Percentiles rank a stretch among this genome's conserved stretches.
phyloP scores from a whole-genome alignment of 1,139 yeast species.

The Candida buenavistaensis region DNA sequence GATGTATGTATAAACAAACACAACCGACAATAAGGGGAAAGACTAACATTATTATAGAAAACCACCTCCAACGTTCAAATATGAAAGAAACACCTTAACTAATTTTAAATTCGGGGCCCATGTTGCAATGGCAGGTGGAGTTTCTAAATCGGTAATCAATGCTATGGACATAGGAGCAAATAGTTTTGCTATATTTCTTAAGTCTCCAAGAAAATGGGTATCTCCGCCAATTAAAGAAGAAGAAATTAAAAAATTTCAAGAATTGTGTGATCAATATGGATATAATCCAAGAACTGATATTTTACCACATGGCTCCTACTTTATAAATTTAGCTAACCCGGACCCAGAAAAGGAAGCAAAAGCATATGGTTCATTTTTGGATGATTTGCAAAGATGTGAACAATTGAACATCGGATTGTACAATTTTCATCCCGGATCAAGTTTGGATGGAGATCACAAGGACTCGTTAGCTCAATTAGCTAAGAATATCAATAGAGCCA shows the following conservation, averaged over 20 bases:
- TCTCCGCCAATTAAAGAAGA: constrained; percentile 71
- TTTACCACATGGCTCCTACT: constrained; percentile 92
- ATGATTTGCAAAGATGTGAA: constrained; percentile 87
- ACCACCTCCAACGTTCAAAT: constrained; percentile 18
- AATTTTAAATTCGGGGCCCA: constrained; percentile 76
- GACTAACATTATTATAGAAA: constrained; percentile 7
- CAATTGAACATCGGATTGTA: constrained; percentile 78
- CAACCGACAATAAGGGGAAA: too few relatives aligned
- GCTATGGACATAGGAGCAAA: constrained; percentile 79
- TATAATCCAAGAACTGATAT: constrained; percentile 77
- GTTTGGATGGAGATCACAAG: constrained; percentile 68
- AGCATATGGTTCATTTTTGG: constrained; percentile 77
- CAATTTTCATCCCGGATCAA: constrained; percentile 95
- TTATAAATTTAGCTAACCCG: constrained; percentile 90
- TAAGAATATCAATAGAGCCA: constrained; percentile 74
- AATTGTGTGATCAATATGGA: constrained; percentile 57
- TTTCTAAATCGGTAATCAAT: constrained; percentile 73
- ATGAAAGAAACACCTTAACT: constrained; percentile 21
- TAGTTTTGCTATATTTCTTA: constrained; percentile 86
- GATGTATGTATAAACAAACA: constrained; percentile 14
- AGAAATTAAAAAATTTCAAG: constrained; percentile 67
- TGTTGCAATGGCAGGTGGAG: constrained; percentile 70
- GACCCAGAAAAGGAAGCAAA: constrained; percentile 76
- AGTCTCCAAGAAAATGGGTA: constrained; percentile 89
- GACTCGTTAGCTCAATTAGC: constrained; percentile 72